phyloP scores from a whole-genome alignment of 1,284 basidiomycete species.

The Sporisorium sorghi region DNA sequence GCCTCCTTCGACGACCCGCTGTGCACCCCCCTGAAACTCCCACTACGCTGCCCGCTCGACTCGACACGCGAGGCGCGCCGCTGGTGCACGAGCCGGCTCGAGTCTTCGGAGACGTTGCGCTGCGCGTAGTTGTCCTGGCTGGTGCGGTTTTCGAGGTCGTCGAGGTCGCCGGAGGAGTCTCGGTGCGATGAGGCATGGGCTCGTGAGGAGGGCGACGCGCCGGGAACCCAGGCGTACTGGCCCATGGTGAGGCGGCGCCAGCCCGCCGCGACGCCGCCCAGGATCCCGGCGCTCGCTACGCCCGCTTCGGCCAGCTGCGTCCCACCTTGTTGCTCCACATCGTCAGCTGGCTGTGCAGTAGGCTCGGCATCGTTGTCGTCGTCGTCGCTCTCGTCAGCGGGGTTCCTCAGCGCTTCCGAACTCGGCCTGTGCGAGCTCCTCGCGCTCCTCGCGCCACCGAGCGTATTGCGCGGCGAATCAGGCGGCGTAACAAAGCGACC shows the following conservation, averaged over 20 bases:
- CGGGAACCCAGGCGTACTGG: slow-evolving; percentile 48
- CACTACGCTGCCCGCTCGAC: slow-evolving; percentile 35
- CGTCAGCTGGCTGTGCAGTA: not conserved
- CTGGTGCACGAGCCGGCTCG: slow-evolving; percentile 23
- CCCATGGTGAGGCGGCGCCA: slow-evolving; percentile 57
- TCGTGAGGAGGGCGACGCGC: slow-evolving; percentile 12
- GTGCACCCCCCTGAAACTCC: too few relatives aligned
- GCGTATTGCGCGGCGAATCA: slow-evolving; percentile 23
- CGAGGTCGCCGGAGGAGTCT: slow-evolving; percentile 31
- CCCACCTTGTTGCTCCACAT: not conserved
- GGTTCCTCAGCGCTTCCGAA: slow-evolving; percentile 9
- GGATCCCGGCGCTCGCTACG: slow-evolving; percentile 40
- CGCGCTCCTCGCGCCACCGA: not conserved
- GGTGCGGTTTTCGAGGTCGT: slow-evolving; percentile 23
- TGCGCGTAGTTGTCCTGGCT: slow-evolving; percentile 25
- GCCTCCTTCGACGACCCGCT: slow-evolving; percentile 37
- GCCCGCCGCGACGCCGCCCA: slow-evolving; percentile 52
- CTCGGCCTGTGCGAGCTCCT: slow-evolving; percentile 5
- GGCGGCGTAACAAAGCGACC: slow-evolving; percentile 37
- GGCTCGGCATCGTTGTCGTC: slow-evolving; percentile 1
- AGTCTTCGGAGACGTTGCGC: slow-evolving; percentile 27
- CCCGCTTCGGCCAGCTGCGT: slow-evolving; percentile 17
- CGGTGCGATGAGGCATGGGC: slow-evolving; percentile 8
- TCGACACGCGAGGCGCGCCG: slow-evolving; percentile 21
- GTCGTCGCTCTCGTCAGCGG: slow-evolving; percentile 4